Percentiles rank a stretch among this genome's conserved stretches.
Evolutionary conservation across 1,139 yeast genomes (phyloP).

Genomic region (Debaryomyces udenii): DNA sequence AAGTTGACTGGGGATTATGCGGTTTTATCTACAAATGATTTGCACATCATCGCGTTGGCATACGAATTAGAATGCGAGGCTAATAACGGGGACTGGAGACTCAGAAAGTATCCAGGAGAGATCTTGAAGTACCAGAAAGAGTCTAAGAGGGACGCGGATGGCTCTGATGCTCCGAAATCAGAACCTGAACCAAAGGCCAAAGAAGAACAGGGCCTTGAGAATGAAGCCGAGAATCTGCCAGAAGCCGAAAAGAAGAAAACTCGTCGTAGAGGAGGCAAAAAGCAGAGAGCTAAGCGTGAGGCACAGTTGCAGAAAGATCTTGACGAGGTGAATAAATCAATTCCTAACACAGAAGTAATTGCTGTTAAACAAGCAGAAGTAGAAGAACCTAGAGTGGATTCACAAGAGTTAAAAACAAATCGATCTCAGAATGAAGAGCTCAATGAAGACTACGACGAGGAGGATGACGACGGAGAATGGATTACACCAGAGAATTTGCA

Average conservation of each 20-base stretch:
- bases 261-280: constrained; percentile 66
- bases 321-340: constrained; percentile 17
- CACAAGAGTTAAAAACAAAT: constrained; percentile 16
- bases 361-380: constrained; percentile 14
- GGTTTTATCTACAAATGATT: constrained; percentile 87
- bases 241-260: constrained; percentile 37
- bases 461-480: constrained; percentile 92
- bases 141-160: constrained; percentile 12
- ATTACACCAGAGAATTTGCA: constrained; percentile 84
- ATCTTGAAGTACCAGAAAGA: constrained; percentile 16
- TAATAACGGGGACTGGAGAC: constrained; percentile 67
- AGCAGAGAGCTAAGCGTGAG: constrained; percentile 59
- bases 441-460: constrained; percentile 53
- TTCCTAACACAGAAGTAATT: not conserved
- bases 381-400: constrained; percentile 14
- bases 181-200: constrained; percentile 21
- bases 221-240: constrained; percentile 9
- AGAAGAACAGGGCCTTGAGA: constrained; percentile 16
- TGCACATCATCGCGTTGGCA: constrained; percentile 87
- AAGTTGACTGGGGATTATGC: constrained; percentile 88
- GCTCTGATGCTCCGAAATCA: constrained; percentile 10
- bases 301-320: constrained; percentile 32
- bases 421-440: constrained; percentile 17
- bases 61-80: constrained; percentile 81
- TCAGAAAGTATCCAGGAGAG: constrained; percentile 77